Evolutionary conservation across 2,329 filamentous ascomycete genomes (phyloP).

Genomic region (Cladosporium phlei): DNA sequence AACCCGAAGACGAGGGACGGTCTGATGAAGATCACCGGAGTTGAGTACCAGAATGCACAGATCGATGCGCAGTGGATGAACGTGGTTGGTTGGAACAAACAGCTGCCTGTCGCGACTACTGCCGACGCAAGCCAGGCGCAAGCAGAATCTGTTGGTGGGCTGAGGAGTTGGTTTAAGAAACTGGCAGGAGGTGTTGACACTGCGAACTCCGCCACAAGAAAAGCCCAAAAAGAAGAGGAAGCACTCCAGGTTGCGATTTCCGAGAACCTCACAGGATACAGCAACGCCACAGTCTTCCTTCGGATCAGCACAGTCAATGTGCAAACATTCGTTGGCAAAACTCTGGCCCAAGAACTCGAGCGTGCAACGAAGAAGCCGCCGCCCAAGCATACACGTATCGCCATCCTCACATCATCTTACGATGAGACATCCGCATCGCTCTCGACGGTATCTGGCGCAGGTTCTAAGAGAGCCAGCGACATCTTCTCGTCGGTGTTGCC

Average conservation of each 20-base stretch:
- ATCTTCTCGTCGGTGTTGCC: conserved; percentile 89
- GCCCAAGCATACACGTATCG: conserved; percentile 77
- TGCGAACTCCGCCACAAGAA: conserved; percentile 55
- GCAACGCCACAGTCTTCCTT: conserved; percentile 78
- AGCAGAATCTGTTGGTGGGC: conserved; percentile 24
- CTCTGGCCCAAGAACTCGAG: conserved; percentile 80
- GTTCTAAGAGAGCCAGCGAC: conserved; percentile 59
- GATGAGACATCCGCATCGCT: conserved; percentile 69
- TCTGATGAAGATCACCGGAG: conserved; percentile 77
- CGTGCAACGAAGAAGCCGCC: conserved; percentile 96
- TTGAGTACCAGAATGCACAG: conserved; percentile 81
- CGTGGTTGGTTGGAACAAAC: conserved; percentile 76
- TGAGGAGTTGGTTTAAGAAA: conserved; percentile 75
- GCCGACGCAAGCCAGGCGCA: conserved; percentile 45
- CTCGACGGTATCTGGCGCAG: conserved; percentile 45
- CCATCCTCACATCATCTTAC: conserved; percentile 86
- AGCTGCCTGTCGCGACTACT: conserved; percentile 16
- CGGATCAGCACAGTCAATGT: conserved; percentile 81
- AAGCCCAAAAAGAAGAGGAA: conserved; percentile 59
- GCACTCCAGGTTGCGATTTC: conserved; percentile 57
- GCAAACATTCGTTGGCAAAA: conserved; percentile 65
- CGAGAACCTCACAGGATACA: conserved; percentile 66
- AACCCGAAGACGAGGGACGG: conserved; percentile 80
- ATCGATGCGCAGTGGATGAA: conserved; percentile 90
- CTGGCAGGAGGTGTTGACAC: conserved; percentile 38